These are phyloP conservation scores for Fusarium anguioides DNA, from an alignment of 2,329 filamentous ascomycete species.

Conservation along the genomic window DNA sequence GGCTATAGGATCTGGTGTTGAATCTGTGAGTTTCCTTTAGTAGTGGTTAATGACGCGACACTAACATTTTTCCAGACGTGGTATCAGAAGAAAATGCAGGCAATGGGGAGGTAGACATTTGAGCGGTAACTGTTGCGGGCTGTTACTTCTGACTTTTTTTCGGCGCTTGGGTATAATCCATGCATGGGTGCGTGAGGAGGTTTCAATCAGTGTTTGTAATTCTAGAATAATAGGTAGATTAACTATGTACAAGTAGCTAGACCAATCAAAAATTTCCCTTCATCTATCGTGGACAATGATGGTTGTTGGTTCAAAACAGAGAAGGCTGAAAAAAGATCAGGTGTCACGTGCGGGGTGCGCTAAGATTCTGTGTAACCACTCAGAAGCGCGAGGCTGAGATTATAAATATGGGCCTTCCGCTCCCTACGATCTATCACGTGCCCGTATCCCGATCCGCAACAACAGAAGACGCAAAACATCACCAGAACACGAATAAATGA, in stretches of 20 bases:
- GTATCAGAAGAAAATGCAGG: constrained; percentile 32
- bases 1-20: constrained; percentile 32
- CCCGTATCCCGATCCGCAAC: accelerated
- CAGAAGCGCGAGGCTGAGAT: not conserved
- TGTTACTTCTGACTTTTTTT: not conserved
- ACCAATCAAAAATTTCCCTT: too few species aligned
- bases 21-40: constrained; percentile 12
- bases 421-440: not conserved
- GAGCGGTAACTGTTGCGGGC: too few species aligned
- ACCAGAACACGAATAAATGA: not conserved
- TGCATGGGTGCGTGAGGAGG: accelerated
- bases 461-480: not conserved
- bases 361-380: not conserved
- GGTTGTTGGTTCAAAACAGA: too few species aligned
- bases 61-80: constrained; percentile 13
- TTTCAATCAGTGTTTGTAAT: accelerated
- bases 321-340: not conserved
- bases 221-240: not conserved
- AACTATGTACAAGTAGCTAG: too few species aligned
- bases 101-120: constrained; percentile 5
- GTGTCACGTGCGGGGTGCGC: too few species aligned
- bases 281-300: too few species aligned
- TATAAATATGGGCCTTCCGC: not conserved
- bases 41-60: accelerated
- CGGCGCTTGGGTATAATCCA: not conserved